Percentiles rank a stretch among this genome's conserved stretches.
Evolutionary conservation across 164 flowering plant species (phyloP).

Genomic region (Stephania yunnanensis): DNA sequence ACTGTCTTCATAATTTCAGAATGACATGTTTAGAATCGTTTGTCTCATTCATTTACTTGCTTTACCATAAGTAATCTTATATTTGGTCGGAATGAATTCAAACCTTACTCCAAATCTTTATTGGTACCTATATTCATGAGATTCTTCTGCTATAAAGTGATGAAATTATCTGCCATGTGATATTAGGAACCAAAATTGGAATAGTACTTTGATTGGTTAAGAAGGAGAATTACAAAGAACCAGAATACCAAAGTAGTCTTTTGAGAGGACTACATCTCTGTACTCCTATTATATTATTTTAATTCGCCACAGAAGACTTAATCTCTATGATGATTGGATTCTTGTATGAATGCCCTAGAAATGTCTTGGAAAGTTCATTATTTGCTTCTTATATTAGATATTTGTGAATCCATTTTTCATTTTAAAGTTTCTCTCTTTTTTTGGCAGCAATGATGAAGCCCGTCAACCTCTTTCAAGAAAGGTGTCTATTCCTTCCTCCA

Average conservation of each 20-base stretch:
- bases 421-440: background rate
- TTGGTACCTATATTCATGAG: background rate
- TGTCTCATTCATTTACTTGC: background rate
- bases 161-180: too few relatives aligned
- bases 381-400: background rate
- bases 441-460: conserved; percentile 83
- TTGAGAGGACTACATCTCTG: too few relatives aligned
- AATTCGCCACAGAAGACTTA: too few relatives aligned
- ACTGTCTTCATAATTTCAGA: background rate
- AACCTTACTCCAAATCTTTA: background rate
- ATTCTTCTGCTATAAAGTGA: too few relatives aligned
- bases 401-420: conserved; percentile 28
- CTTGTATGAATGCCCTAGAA: background rate
- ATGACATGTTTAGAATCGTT: background rate
- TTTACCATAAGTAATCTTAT: too few relatives aligned
- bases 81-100: background rate
- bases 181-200: too few relatives aligned
- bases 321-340: background rate
- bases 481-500: conserved; percentile 81
- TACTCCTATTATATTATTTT: too few relatives aligned
- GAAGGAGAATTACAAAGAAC: too few relatives aligned
- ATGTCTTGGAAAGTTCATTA: background rate
- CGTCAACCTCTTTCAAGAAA: conserved; percentile 89
- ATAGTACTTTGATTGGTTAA: too few relatives aligned
- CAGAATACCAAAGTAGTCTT: too few relatives aligned